These are phyloP conservation scores for Hansfordia pulvinata DNA, from an alignment of 2,329 filamentous ascomycete genomes.

Conservation along the genomic window DNA sequence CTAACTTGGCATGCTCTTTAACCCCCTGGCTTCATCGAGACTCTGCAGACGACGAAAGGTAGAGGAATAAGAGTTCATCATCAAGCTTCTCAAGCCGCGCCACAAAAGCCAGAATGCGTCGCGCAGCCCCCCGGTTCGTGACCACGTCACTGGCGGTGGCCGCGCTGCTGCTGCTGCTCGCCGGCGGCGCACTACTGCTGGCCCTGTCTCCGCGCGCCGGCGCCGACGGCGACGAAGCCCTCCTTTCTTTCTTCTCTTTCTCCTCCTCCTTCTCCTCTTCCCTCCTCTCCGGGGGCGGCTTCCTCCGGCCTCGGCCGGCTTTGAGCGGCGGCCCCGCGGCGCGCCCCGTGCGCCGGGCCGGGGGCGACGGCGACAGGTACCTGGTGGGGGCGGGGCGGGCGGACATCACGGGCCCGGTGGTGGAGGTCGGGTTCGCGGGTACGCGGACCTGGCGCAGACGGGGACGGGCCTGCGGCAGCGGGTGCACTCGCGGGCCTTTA, in stretches of 20 bases:
- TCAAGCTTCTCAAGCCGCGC: no score
- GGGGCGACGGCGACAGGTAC: conserved; percentile 27
- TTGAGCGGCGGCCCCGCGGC: conserved; percentile 5
- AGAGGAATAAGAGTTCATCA: no score
- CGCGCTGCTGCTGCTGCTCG: no score
- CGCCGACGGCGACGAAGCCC: conserved; percentile 10
- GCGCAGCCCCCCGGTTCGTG: no score
- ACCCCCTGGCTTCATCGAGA: no score
- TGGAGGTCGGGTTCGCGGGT: conserved; percentile 83
- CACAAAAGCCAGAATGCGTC: no score
- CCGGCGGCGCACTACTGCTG: no score
- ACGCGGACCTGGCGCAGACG: conserved; percentile 66
- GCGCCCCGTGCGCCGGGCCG: conserved; percentile 9
- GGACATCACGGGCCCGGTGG: conserved; percentile 56
- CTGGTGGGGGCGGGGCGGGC: conserved; percentile 38
- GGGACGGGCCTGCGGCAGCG: conserved; percentile 75
- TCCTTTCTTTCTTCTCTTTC: conserved; percentile 20
- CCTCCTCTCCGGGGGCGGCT: no score
- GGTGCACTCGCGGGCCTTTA: conserved; percentile 77
- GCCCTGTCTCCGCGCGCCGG: conserved; percentile 7
- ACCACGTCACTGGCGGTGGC: no score
- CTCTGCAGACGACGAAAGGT: no score
- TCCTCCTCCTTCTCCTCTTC: conserved; percentile 15
- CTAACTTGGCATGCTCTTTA: no score
- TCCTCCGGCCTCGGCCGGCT: conserved; percentile 5